Evolutionary conservation across 23 red algal genomes (phyloP).

Genomic region (Cyanidioschyzon merolae): DNA sequence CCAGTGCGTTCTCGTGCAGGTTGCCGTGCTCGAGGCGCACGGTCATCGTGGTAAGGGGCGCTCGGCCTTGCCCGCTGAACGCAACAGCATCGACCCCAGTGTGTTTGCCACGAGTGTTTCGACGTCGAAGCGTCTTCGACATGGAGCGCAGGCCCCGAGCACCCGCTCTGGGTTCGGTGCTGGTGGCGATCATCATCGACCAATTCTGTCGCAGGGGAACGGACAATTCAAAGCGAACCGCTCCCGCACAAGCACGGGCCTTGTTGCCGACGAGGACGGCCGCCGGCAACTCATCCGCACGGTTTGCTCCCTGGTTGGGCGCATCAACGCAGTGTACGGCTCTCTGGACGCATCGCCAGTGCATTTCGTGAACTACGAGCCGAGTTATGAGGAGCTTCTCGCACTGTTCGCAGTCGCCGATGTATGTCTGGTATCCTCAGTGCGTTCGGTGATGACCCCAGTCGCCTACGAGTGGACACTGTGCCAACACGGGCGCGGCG

Average conservation of each 20-base stretch:
- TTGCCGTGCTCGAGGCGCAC: constrained; percentile 20
- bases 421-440: constrained; percentile 59
- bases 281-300: constrained; percentile 6
- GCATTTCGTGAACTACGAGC: constrained; percentile 56
- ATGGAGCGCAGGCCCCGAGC: no score
- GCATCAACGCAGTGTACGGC: constrained; percentile 78
- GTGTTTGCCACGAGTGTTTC: no score
- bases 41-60: background rate
- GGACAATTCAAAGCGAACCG: no score
- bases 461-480: constrained; percentile 79
- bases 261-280: background rate
- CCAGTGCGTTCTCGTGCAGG: constrained; percentile 51
- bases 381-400: constrained; percentile 35
- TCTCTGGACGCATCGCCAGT: constrained; percentile 57
- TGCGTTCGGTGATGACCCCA: constrained; percentile 65
- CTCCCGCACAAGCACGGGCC: background rate
- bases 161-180: no score
- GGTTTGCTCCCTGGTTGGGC: constrained; percentile 34
- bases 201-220: no score
- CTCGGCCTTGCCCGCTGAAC: no score
- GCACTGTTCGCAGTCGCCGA: constrained; percentile 61
- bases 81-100: no score
- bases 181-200: no score
- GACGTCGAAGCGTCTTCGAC: no score
- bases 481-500: constrained; percentile 61